Evolutionary conservation across 352 stramenopile species (phyloP).

Genomic region (Phytophthora lateralis): DNA sequence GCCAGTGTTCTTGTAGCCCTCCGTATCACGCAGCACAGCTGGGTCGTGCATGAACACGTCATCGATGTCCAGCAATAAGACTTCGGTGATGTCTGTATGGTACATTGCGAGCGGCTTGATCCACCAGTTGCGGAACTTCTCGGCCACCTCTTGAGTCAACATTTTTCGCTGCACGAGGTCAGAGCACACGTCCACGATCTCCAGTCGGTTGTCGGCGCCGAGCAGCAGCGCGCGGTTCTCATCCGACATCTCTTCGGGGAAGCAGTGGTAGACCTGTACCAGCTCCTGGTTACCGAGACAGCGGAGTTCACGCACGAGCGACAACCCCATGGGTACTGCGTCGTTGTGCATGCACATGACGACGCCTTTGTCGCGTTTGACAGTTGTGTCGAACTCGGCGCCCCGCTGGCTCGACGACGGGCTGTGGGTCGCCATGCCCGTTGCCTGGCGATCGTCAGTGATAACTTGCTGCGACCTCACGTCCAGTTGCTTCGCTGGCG

Average conservation of each 20-base stretch:
- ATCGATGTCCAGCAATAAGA: conserved; percentile 53
- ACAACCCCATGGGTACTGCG: conserved; percentile 44
- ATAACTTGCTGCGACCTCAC: neutral
- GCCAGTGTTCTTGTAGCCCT: conserved; percentile 49
- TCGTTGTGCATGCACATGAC: conserved; percentile 53
- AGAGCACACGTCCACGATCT: conserved; percentile 60
- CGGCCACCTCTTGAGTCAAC: conserved; percentile 20
- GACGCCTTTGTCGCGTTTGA: conserved; percentile 40
- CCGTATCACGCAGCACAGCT: conserved; percentile 25
- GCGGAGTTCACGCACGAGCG: conserved; percentile 52
- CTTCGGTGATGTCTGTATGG: conserved; percentile 48
- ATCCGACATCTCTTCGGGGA: conserved; percentile 45
- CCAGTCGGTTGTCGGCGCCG: conserved; percentile 34
- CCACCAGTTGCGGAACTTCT: conserved; percentile 46
- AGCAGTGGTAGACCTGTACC: conserved; percentile 60
- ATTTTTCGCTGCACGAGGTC: conserved; percentile 24
- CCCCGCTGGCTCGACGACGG: conserved; percentile 17
- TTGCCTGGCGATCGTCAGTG: conserved; percentile 4
- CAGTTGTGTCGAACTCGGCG: conserved; percentile 23
- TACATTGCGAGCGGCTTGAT: conserved; percentile 53
- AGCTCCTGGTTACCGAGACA: conserved; percentile 52
- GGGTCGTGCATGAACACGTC: conserved; percentile 52
- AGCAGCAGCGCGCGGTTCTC: conserved; percentile 37
- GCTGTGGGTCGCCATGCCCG: conserved; percentile 11
- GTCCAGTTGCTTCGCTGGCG: neutral